These are phyloP conservation scores for Auriculariales sp. DNA, from an alignment of 768 basidiomycete species.

Conservation along the genomic window DNA sequence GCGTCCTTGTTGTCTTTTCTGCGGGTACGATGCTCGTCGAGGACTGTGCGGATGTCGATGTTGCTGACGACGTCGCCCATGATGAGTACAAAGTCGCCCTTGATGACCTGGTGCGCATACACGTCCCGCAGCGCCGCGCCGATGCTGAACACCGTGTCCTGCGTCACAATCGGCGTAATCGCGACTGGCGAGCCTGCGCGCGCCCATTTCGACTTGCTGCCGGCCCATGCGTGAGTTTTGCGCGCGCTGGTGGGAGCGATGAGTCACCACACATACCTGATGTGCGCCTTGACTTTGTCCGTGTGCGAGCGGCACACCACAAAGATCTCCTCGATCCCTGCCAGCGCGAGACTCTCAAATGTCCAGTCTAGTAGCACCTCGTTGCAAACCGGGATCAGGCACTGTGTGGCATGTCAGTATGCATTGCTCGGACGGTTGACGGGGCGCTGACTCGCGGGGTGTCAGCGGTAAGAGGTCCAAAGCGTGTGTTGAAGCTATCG, in stretches of 20 bases:
- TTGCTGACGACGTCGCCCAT: slow-evolving; percentile 90
- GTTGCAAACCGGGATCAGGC: slow-evolving; percentile 87
- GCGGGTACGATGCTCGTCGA: slow-evolving; percentile 77
- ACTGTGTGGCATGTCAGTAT: slow-evolving; percentile 29
- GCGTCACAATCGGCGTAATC: slow-evolving; percentile 74
- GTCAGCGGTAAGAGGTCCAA: slow-evolving; percentile 75
- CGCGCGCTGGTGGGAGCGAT: neutral
- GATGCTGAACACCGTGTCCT: slow-evolving; percentile 74
- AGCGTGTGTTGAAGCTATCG: slow-evolving; percentile 90
- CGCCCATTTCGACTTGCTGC: slow-evolving; percentile 75
- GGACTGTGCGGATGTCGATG: slow-evolving; percentile 78
- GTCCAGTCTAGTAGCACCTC: slow-evolving; percentile 92
- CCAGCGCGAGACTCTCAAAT: slow-evolving; percentile 85
- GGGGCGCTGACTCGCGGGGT: slow-evolving; percentile 37
- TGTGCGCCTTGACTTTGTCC: slow-evolving; percentile 69
- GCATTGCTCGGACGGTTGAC: neutral
- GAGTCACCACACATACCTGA: slow-evolving; percentile 41
- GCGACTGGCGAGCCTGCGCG: slow-evolving; percentile 63
- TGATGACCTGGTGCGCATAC: slow-evolving; percentile 81
- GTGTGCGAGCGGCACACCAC: slow-evolving; percentile 88
- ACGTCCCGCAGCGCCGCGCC: slow-evolving; percentile 91
- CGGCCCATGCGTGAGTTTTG: slow-evolving; percentile 6
- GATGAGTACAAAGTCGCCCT: slow-evolving; percentile 82
- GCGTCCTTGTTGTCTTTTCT: slow-evolving; percentile 80
- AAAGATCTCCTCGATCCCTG: slow-evolving; percentile 92